phyloP scores from a whole-genome alignment of 495 filamentous ascomycete genomes.

The Penicillium dipodomyicola region DNA sequence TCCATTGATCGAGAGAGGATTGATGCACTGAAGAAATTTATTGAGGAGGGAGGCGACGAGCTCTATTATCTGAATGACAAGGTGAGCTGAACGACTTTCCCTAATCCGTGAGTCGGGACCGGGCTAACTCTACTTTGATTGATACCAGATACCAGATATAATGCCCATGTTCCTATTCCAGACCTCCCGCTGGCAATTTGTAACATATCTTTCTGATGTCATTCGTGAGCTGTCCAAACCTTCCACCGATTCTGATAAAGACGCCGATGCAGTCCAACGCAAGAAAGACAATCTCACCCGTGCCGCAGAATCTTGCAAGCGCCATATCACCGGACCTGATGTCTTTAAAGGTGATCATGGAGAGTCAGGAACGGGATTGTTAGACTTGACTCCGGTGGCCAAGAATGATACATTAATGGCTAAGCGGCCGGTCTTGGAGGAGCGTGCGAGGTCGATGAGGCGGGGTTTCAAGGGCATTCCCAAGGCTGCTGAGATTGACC shows the following conservation, averaged over 20 bases:
- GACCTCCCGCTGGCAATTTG: slow-evolving; percentile 72
- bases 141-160: slow-evolving; percentile 67
- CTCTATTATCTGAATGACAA: slow-evolving; percentile 70
- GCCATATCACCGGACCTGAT: slow-evolving; percentile 38
- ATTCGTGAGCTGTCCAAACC: slow-evolving; percentile 49
- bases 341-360: slow-evolving; percentile 30
- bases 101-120: background rate
- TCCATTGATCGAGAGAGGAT: slow-evolving; percentile 90
- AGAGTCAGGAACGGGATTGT: slow-evolving; percentile 20
- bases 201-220: slow-evolving; percentile 61
- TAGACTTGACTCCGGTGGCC: slow-evolving; percentile 34
- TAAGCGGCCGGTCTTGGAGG: slow-evolving; percentile 27
- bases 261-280: slow-evolving; percentile 33
- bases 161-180: slow-evolving; percentile 89
- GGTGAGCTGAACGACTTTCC: slow-evolving; percentile 30
- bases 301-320: slow-evolving; percentile 32
- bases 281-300: slow-evolving; percentile 44
- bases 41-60: slow-evolving; percentile 77
- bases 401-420: slow-evolving; percentile 31
- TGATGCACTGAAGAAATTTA: slow-evolving; percentile 72
- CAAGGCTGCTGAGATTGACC: slow-evolving; percentile 42
- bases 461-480: slow-evolving; percentile 50
- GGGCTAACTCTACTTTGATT: slow-evolving; percentile 12
- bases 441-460: slow-evolving; percentile 31
- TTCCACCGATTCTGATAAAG: slow-evolving; percentile 22